Evolutionary conservation across 345 rosid genomes (phyloP).

Genomic region (Hibiscus trionum): DNA sequence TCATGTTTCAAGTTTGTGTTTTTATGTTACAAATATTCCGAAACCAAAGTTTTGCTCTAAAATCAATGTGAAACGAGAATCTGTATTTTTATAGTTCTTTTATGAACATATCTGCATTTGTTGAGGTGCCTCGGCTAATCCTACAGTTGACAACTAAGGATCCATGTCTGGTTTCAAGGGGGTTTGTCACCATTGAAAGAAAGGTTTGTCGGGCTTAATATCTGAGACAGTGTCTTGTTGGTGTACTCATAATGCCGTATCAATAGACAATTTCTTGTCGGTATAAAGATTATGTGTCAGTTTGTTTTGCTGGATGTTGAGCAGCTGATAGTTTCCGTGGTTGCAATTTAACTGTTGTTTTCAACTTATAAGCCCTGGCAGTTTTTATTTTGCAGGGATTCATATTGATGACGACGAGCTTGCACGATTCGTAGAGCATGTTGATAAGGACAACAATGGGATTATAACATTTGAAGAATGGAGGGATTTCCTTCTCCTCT

Average conservation of each 20-base stretch:
- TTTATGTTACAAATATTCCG: not conserved
- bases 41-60: not conserved
- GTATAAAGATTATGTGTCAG: not conserved
- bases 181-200: not conserved
- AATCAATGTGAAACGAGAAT: not conserved
- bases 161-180: not conserved
- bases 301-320: constrained; percentile 2
- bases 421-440: constrained; percentile 86
- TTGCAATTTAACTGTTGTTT: constrained; percentile 10
- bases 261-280: not conserved
- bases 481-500: constrained; percentile 93
- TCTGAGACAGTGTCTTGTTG: not conserved
- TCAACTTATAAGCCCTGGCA: constrained; percentile 38
- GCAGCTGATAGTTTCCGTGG: not conserved
- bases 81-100: not conserved
- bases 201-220: not conserved
- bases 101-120: not conserved
- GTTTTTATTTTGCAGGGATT: constrained; percentile 56
- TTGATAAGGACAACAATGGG: constrained; percentile 94
- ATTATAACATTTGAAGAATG: constrained; percentile 97
- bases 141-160: not conserved
- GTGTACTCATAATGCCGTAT: not conserved
- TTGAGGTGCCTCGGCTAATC: not conserved
- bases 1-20: not conserved
- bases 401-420: constrained; percentile 86